Conservation (phyloP, 345 rosid genomes). For the Moringa oleifera region DNA sequence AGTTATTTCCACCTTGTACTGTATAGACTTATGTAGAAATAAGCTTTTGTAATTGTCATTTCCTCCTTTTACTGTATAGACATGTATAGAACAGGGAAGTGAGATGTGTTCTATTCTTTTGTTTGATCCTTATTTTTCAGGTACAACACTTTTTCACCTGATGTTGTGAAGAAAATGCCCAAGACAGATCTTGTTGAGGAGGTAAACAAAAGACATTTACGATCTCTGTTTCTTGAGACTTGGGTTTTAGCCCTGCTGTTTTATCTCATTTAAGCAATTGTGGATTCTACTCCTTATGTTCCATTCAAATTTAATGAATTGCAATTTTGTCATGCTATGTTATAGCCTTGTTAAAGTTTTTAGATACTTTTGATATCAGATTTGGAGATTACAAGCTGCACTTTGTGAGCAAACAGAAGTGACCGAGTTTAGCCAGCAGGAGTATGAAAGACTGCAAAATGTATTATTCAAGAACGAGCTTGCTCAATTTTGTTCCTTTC, state of each 20-base stretch:
- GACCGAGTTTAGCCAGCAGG: constrained; percentile 65
- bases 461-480: constrained; percentile 28
- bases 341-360: not conserved
- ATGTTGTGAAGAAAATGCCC: constrained; percentile 72
- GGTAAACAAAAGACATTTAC: constrained; percentile 45
- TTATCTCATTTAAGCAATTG: constrained; percentile 2
- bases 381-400: constrained; percentile 71
- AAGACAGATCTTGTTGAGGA: constrained; percentile 75
- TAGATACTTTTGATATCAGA: constrained; percentile 29
- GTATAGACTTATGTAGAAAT: too few relatives aligned
- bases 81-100: too few relatives aligned
- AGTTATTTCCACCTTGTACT: too few relatives aligned
- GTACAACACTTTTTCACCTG: constrained; percentile 81
- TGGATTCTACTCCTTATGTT: not conserved
- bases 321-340: not conserved
- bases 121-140: constrained; percentile 32
- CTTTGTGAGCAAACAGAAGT: constrained; percentile 70
- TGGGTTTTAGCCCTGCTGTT: not conserved
- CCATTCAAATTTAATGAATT: constrained; percentile 2
- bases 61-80: not conserved
- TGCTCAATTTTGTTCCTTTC: too few relatives aligned
- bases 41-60: not conserved
- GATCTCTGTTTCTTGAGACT: not conserved
- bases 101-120: not conserved
- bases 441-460: constrained; percentile 77